Evolutionary conservation across 2,329 filamentous ascomycete genomes (phyloP).

Genomic region (Ceratocystis diversiconidia): DNA sequence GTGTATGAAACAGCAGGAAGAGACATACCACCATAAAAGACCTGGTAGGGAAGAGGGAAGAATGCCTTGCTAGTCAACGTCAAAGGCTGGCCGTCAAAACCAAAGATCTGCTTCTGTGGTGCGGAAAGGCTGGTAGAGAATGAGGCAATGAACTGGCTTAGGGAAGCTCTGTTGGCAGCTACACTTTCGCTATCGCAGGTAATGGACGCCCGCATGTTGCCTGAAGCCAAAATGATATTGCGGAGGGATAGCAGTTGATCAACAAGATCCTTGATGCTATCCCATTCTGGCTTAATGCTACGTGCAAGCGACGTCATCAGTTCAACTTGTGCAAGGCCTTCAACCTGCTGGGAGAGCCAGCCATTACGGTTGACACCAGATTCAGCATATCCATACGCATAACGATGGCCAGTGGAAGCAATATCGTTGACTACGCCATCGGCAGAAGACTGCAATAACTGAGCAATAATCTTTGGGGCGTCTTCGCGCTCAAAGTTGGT

Average conservation of each 20-base stretch:
- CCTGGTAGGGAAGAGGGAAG: constrained; percentile 90
- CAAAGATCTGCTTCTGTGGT: constrained; percentile 7
- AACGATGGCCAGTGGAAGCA: constrained; percentile 78
- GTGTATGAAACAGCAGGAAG: constrained; percentile 75
- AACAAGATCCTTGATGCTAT: constrained; percentile 61
- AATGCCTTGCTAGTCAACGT: constrained; percentile 50
- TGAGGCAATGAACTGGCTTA: constrained; percentile 46
- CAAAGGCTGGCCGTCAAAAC: constrained; percentile 13
- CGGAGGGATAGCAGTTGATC: constrained; percentile 77
- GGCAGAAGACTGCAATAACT: constrained; percentile 72
- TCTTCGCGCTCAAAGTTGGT: constrained; percentile 80
- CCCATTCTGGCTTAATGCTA: constrained; percentile 41
- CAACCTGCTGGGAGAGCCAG: constrained; percentile 67
- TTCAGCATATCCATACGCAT: constrained; percentile 70
- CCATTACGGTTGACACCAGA: constrained; percentile 60
- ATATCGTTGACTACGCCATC: constrained; percentile 87
- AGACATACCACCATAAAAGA: constrained; percentile 80
- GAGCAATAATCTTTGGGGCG: constrained; percentile 67
- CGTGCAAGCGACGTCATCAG: constrained; percentile 66
- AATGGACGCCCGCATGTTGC: constrained; percentile 61
- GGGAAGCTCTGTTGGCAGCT: constrained; percentile 51
- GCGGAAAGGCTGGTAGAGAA: constrained; percentile 7
- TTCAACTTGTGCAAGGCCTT: constrained; percentile 80
- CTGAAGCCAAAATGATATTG: constrained; percentile 55
- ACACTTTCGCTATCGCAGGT: constrained; percentile 71